phyloP scores from a whole-genome alignment of 225 moss, liverwort and hornwort species.

The Anthoceros angustus region DNA sequence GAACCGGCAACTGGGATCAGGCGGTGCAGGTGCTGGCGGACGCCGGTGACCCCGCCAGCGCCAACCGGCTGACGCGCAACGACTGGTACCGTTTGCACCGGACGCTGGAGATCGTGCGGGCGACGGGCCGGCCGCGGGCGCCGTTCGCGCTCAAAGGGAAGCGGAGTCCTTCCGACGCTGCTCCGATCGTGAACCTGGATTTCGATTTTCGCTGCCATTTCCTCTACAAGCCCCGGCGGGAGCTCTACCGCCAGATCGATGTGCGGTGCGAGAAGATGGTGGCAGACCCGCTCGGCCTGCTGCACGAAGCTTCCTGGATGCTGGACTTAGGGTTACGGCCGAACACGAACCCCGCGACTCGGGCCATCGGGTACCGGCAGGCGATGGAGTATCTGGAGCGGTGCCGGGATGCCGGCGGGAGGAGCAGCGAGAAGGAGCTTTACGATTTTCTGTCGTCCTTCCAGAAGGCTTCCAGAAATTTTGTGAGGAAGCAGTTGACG shows the following conservation, averaged over 20 bases:
- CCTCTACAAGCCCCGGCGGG: slow-evolving; percentile 45
- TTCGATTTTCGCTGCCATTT: slow-evolving; percentile 85
- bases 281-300: slow-evolving; percentile 43
- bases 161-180: slow-evolving; percentile 7
- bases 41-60: slow-evolving; percentile 57
- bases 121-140: slow-evolving; percentile 48
- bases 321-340: slow-evolving; percentile 63
- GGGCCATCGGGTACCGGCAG: slow-evolving; percentile 90
- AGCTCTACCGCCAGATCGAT: slow-evolving; percentile 67
- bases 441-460: slow-evolving; percentile 47
- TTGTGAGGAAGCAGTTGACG: slow-evolving; percentile 68
- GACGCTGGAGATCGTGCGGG: slow-evolving; percentile 62
- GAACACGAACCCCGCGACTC: slow-evolving; percentile 58
- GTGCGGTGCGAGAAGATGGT: slow-evolving; percentile 82
- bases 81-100: slow-evolving; percentile 82
- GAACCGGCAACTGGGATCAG: slow-evolving; percentile 43
- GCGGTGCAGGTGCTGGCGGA: slow-evolving; percentile 43
- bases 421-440: slow-evolving; percentile 31
- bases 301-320: slow-evolving; percentile 76
- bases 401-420: slow-evolving; percentile 52
- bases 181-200: slow-evolving; percentile 16
- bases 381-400: slow-evolving; percentile 68
- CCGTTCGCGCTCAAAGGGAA: slow-evolving; percentile 38
- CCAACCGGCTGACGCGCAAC: slow-evolving; percentile 43
- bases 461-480: slow-evolving; percentile 72